phyloP scores from a whole-genome alignment of 306 rosid genomes.

The Prunus padus region DNA sequence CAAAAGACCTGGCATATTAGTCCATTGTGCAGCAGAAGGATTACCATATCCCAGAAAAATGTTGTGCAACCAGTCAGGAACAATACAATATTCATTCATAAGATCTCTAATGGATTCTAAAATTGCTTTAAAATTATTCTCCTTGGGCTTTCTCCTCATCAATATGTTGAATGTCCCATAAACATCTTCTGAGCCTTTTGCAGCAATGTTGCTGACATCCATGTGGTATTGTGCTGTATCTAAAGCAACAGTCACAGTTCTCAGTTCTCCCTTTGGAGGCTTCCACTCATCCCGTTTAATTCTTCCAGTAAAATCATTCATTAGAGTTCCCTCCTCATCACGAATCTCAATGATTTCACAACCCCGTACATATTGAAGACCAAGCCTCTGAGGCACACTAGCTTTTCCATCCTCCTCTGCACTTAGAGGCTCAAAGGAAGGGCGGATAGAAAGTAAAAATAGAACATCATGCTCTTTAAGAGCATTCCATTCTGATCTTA shows the following conservation, averaged over 20 bases:
- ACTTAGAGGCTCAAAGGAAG: slow-evolving; percentile 92
- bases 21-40: slow-evolving; percentile 98
- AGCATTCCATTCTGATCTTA: slow-evolving; percentile 96
- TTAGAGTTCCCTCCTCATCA: slow-evolving; percentile 90
- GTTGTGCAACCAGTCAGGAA: slow-evolving; percentile 95
- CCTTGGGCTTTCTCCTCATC: slow-evolving; percentile 98
- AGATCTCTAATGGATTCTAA: slow-evolving; percentile 94
- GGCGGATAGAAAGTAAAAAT: slow-evolving; percentile 80
- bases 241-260: slow-evolving; percentile 94
- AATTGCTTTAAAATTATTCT: slow-evolving; percentile 96
- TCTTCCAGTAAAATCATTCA: slow-evolving; percentile 96
- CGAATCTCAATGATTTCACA: slow-evolving; percentile 88
- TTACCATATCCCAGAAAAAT: slow-evolving; percentile 91
- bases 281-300: slow-evolving; percentile 97
- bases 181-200: slow-evolving; percentile 87
- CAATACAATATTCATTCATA: slow-evolving; percentile 95
- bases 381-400: slow-evolving; percentile 88
- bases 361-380: slow-evolving; percentile 91
- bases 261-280: slow-evolving; percentile 94
- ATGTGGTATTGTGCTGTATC: slow-evolving; percentile 98
- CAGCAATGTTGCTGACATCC: slow-evolving; percentile 92
- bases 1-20: slow-evolving; percentile 92
- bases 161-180: slow-evolving; percentile 86
- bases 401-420: slow-evolving; percentile 83
- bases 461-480: slow-evolving; percentile 95